phyloP scores from a whole-genome alignment of 345 rosid species.

The Erucastrum elatum region DNA sequence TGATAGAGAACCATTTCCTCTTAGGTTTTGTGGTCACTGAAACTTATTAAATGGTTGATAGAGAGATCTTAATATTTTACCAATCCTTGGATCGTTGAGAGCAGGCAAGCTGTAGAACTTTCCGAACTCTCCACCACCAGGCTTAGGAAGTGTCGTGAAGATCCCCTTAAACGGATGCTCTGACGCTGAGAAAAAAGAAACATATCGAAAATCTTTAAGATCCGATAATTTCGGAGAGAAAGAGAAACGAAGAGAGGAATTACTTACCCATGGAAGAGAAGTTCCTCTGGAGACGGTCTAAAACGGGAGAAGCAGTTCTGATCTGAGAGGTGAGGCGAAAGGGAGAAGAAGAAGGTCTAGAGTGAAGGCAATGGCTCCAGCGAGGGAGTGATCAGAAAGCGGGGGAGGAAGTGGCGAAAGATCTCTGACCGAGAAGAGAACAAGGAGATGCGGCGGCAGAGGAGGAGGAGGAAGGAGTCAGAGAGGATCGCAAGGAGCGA shows the following conservation, averaged over 20 bases:
- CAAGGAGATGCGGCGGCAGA: neutral
- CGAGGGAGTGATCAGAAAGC: slow-evolving; percentile 43
- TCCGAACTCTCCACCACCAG: slow-evolving; percentile 94
- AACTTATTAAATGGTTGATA: neutral
- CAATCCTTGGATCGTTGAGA: slow-evolving; percentile 90
- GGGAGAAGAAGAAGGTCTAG: slow-evolving; percentile 54
- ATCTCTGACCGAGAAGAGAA: slow-evolving; percentile 42
- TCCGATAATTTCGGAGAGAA: neutral
- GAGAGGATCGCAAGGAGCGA: slow-evolving; percentile 41
- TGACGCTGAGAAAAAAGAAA: slow-evolving; percentile 52
- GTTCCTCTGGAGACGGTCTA: slow-evolving; percentile 63
- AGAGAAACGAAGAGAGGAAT: neutral
- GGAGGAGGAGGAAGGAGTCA: slow-evolving; percentile 10
- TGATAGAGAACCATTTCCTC: slow-evolving; percentile 35
- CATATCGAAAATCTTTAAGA: neutral
- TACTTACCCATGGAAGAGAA: slow-evolving; percentile 88
- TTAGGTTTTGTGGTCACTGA: neutral
- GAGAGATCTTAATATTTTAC: slow-evolving; percentile 34
- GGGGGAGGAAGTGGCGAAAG: slow-evolving; percentile 44
- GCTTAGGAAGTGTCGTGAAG: slow-evolving; percentile 76
- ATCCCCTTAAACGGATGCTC: slow-evolving; percentile 80
- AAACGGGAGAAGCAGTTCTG: slow-evolving; percentile 59
- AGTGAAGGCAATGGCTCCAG: slow-evolving; percentile 77
- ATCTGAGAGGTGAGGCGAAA: slow-evolving; percentile 56
- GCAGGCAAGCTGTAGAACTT: slow-evolving; percentile 92